A percentile compares a stretch with the other conserved stretches of the same genome.
Evolutionary conservation across 306 rosid species (phyloP).

Genomic region (Spatholobus suberectus): DNA sequence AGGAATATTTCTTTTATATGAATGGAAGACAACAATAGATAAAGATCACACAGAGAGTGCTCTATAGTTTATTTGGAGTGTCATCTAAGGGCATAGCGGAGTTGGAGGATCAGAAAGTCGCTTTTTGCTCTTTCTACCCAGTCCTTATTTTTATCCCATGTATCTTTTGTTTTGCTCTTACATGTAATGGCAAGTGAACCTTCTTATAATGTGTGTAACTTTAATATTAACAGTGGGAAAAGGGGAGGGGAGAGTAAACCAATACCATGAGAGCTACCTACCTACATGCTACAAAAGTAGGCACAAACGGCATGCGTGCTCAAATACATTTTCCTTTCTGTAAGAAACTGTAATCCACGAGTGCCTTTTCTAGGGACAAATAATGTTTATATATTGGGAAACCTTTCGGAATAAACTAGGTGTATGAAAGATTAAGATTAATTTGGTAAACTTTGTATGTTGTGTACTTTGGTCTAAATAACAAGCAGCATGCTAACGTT

Average conservation of each 20-base stretch:
- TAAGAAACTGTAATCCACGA: constrained; percentile 37
- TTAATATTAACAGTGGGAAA: constrained; percentile 48
- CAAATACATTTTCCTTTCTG: constrained; percentile 40
- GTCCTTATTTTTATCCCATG: constrained; percentile 22
- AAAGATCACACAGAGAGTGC: constrained; percentile 41
- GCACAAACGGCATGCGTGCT: constrained; percentile 30
- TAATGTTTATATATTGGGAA: constrained; percentile 33
- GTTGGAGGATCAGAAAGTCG: constrained; percentile 40
- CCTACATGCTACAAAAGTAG: constrained; percentile 42
- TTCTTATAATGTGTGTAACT: constrained; percentile 51
- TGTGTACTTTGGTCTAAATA: constrained; percentile 12
- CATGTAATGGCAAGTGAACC: constrained; percentile 40
- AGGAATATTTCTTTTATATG: constrained; percentile 52
- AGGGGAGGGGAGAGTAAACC: constrained; percentile 16
- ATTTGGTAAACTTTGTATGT: constrained; percentile 36
- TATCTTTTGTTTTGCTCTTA: constrained; percentile 41
- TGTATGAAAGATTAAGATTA: constrained; percentile 24
- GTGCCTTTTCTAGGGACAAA: constrained; percentile 28
- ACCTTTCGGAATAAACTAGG: constrained; percentile 24
- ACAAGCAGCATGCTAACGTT: not conserved
- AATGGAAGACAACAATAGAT: constrained; percentile 35
- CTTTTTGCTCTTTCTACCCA: constrained; percentile 40
- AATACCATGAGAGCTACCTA: constrained; percentile 30
- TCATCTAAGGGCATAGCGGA: constrained; percentile 26
- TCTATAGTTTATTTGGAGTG: constrained; percentile 25